Conservation (phyloP, 805 yeast species). For the Kodamaea neixiangensis region DNA sequence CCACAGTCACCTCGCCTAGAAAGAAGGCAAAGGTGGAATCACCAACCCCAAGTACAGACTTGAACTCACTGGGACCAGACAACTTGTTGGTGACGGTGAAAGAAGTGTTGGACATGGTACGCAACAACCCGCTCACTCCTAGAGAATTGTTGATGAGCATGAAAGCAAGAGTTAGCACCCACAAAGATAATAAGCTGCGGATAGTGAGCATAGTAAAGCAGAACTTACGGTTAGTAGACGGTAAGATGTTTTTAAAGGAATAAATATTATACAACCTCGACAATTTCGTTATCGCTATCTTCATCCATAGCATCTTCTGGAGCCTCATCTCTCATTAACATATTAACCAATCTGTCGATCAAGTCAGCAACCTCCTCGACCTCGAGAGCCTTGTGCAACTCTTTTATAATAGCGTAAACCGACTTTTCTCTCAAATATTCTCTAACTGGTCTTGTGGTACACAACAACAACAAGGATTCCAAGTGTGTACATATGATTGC, state of each 20-base stretch:
- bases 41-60: constrained; percentile 24
- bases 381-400: constrained; percentile 67
- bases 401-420: constrained; percentile 84
- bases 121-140: constrained; percentile 56
- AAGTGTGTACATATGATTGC: constrained; percentile 70
- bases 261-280: constrained; percentile 48
- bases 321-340: constrained; percentile 89
- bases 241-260: constrained; percentile 43
- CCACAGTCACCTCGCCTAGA: constrained; percentile 25
- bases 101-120: constrained; percentile 68
- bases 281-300: constrained; percentile 51
- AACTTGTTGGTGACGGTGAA: constrained; percentile 60
- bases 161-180: constrained; percentile 61
- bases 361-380: constrained; percentile 54
- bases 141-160: constrained; percentile 63
- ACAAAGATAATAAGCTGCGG: constrained; percentile 62
- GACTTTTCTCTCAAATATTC: constrained; percentile 77
- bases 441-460: constrained; percentile 74
- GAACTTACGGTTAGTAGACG: constrained; percentile 55
- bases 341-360: constrained; percentile 83
- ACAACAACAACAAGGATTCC: constrained; percentile 76
- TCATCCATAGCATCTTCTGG: constrained; percentile 41
- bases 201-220: constrained; percentile 60
- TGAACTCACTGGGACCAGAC: constrained; percentile 39
- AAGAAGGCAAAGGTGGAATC: constrained; percentile 33